These are phyloP conservation scores for Schizophyllum amplum DNA, from an alignment of 1,284 basidiomycete species.

Conservation along the genomic window DNA sequence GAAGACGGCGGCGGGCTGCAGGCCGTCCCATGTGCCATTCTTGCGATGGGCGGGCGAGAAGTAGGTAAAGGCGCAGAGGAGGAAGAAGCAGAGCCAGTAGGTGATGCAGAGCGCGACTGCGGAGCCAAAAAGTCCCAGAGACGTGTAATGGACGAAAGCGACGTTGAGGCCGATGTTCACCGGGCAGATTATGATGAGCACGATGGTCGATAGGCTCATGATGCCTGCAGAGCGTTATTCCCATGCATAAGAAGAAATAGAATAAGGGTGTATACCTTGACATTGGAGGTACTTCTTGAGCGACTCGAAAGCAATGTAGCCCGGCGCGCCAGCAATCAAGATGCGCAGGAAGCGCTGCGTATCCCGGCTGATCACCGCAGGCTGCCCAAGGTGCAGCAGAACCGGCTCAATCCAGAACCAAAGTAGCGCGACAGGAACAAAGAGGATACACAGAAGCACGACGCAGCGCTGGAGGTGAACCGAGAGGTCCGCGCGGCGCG, in stretches of 20 bases:
- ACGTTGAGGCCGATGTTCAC: slow-evolving; percentile 58
- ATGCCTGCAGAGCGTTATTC: slow-evolving; percentile 45
- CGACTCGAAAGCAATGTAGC: slow-evolving; percentile 68
- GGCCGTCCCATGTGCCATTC: slow-evolving; percentile 60
- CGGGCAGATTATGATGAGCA: slow-evolving; percentile 52
- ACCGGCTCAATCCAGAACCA: slow-evolving; percentile 58
- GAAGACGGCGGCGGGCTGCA: slow-evolving; percentile 38
- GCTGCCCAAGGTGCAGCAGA: slow-evolving; percentile 57
- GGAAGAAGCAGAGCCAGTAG: slow-evolving; percentile 58
- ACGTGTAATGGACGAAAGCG: slow-evolving; percentile 49
- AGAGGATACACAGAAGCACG: slow-evolving; percentile 50
- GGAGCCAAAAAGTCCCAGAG: slow-evolving; percentile 54
- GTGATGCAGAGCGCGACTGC: slow-evolving; percentile 59
- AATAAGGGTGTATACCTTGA: slow-evolving; percentile 41
- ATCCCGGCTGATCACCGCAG: slow-evolving; percentile 41
- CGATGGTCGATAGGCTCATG: slow-evolving; percentile 60
- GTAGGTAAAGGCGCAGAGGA: slow-evolving; percentile 41
- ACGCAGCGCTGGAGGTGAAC: slow-evolving; percentile 64
- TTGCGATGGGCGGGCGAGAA: slow-evolving; percentile 41
- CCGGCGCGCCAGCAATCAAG: slow-evolving; percentile 57
- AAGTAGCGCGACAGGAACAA: slow-evolving; percentile 50
- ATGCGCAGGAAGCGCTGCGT: slow-evolving; percentile 59
- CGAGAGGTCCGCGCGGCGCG: slow-evolving; percentile 46
- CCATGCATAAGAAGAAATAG: not conserved
- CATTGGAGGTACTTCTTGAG: slow-evolving; percentile 75